A percentile compares a stretch with the other conserved stretches of the same genome.
Evolutionary conservation across 306 rosid genomes (phyloP).

Genomic region (Prunus persica): DNA sequence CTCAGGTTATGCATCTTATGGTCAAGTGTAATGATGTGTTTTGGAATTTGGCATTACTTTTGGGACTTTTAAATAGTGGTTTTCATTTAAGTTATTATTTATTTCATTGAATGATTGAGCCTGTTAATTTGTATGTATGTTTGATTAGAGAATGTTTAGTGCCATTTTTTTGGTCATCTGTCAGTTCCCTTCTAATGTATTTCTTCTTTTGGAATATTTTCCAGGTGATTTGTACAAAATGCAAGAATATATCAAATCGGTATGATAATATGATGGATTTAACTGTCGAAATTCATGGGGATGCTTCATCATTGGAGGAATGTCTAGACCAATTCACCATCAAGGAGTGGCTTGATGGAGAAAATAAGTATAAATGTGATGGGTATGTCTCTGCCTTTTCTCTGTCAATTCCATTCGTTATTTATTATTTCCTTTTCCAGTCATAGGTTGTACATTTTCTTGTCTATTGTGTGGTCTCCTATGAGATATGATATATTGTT

Average conservation of each 20-base stretch:
- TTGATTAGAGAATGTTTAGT: neutral
- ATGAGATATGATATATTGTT: slow-evolving; percentile 21
- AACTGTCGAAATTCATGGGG: slow-evolving; percentile 96
- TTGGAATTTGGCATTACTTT: neutral
- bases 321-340: slow-evolving; percentile 90
- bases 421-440: neutral
- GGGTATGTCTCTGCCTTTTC: slow-evolving; percentile 53
- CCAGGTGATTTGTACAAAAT: slow-evolving; percentile 84
- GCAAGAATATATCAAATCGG: slow-evolving; percentile 74
- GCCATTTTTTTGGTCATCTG: neutral
- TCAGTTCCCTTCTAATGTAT: neutral
- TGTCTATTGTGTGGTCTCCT: slow-evolving; percentile 1
- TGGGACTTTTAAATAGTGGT: neutral
- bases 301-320: slow-evolving; percentile 87
- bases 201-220: slow-evolving; percentile 4
- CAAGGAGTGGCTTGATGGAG: slow-evolving; percentile 86
- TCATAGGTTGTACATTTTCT: too few relatives aligned
- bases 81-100: neutral
- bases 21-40: neutral
- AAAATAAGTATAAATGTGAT: slow-evolving; percentile 93
- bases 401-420: neutral
- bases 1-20: slow-evolving; percentile 65
- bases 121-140: neutral
- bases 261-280: slow-evolving; percentile 98
- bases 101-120: neutral